These are phyloP conservation scores for Senna tora DNA, from an alignment of 306 rosid genomes.

Conservation along the genomic window DNA sequence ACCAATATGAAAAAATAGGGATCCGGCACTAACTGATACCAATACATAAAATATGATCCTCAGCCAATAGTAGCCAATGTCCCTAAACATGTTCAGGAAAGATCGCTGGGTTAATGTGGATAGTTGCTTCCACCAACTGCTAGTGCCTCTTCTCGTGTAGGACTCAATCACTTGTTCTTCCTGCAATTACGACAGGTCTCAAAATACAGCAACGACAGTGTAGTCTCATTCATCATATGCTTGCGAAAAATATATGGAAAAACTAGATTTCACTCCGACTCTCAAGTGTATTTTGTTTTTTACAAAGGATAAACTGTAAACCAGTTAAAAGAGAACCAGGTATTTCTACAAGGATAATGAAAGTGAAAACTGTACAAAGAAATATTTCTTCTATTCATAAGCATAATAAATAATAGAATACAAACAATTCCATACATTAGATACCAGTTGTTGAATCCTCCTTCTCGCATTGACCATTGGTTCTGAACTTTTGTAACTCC, in stretches of 20 bases:
- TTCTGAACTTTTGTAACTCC: constrained; percentile 62
- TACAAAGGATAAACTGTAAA: neutral
- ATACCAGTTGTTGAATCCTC: constrained; percentile 53
- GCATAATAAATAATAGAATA: neutral
- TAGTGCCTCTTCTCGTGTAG: constrained; percentile 39
- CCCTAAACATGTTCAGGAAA: constrained; percentile 66
- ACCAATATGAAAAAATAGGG: constrained; percentile 61
- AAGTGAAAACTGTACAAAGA: neutral
- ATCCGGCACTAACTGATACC: constrained; percentile 65
- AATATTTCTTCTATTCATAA: neutral
- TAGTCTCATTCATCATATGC: too few species aligned
- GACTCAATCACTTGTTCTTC: constrained; percentile 45
- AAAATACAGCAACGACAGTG: too few species aligned
- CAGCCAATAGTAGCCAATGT: constrained; percentile 72
- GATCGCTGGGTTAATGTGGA: constrained; percentile 59
- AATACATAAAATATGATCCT: constrained; percentile 63
- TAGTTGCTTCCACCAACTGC: constrained; percentile 69
- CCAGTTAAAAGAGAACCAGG: neutral
- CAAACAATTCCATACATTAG: constrained; percentile 50
- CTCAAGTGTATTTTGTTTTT: neutral
- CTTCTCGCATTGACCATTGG: constrained; percentile 48
- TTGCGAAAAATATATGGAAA: neutral
- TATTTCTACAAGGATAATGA: neutral
- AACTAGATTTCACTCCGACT: neutral
- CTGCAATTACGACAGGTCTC: constrained; percentile 37